These are phyloP conservation scores for Irpex rosettiformis DNA, from an alignment of 1,284 basidiomycete species.

Conservation along the genomic window DNA sequence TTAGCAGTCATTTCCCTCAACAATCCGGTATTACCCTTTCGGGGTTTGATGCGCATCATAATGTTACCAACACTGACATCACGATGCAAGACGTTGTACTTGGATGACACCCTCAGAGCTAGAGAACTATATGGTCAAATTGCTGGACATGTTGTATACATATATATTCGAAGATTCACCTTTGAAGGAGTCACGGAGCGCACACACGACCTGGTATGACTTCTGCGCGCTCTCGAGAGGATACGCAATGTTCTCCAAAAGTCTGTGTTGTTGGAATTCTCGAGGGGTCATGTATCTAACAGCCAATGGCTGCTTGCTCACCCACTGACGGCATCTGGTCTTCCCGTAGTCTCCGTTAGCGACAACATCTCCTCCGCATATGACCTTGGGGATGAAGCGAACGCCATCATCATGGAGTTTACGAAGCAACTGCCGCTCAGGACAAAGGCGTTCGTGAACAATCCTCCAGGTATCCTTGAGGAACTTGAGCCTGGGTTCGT, in stretches of 20 bases:
- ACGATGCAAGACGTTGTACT: background rate
- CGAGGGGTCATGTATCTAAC: background rate
- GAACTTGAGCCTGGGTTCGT: background rate
- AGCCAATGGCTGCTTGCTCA: background rate
- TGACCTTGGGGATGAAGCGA: background rate
- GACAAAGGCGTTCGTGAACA: background rate
- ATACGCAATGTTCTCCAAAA: background rate
- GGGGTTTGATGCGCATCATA: background rate
- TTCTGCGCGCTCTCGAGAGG: background rate
- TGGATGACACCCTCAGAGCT: no score
- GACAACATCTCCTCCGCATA: background rate
- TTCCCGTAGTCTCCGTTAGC: background rate
- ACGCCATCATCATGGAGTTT: background rate
- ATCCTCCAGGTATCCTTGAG: conserved; percentile 3
- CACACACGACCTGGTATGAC: background rate
- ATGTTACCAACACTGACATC: conserved; percentile 6
- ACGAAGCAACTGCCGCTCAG: background rate
- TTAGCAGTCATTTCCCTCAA: no score
- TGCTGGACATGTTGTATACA: no score
- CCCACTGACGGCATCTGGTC: background rate
- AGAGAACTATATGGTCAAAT: no score
- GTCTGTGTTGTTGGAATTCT: background rate
- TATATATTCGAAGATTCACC: no score
- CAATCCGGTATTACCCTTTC: background rate
- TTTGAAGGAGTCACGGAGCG: background rate